Conservation (phyloP, 345 rosid species). For the Eutrema yunnanense region DNA sequence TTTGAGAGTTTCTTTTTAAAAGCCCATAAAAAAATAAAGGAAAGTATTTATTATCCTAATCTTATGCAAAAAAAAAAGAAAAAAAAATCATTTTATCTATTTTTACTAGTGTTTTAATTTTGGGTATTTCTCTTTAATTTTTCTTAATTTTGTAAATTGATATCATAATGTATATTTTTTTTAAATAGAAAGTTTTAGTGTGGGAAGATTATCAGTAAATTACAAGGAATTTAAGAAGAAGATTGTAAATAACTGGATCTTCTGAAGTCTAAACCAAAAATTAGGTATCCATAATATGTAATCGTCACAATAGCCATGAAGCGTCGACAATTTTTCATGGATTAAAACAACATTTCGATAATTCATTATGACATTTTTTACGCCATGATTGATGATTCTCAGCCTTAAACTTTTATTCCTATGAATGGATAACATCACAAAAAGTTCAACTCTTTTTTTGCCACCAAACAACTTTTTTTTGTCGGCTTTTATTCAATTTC, state of each 20-base stretch:
- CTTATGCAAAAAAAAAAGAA: not conserved
- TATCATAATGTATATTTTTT: not conserved
- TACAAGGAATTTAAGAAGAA: not conserved
- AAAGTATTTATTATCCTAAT: not conserved
- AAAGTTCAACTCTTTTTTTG: not conserved
- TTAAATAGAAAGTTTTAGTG: not conserved
- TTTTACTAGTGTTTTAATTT: not conserved
- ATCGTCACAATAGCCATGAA: not conserved
- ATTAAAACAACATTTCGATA: not conserved
- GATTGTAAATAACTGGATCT: not conserved
- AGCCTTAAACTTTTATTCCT: constrained; percentile 20
- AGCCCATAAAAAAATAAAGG: not conserved
- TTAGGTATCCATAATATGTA: not conserved
- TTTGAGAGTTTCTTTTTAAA: not conserved
- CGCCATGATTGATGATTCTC: not conserved
- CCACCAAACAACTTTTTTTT: not conserved
- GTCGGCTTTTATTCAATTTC: not conserved
- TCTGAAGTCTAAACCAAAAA: not conserved
- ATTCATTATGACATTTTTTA: not conserved
- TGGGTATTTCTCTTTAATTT: too few species aligned
- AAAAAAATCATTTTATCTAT: too few species aligned
- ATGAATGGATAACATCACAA: constrained; percentile 5
- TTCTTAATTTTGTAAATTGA: not conserved
- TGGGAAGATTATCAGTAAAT: not conserved
- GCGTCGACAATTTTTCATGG: not conserved